Evolutionary conservation across 2,329 filamentous ascomycete species (phyloP).

Genomic region (Botrytis byssoidea): DNA sequence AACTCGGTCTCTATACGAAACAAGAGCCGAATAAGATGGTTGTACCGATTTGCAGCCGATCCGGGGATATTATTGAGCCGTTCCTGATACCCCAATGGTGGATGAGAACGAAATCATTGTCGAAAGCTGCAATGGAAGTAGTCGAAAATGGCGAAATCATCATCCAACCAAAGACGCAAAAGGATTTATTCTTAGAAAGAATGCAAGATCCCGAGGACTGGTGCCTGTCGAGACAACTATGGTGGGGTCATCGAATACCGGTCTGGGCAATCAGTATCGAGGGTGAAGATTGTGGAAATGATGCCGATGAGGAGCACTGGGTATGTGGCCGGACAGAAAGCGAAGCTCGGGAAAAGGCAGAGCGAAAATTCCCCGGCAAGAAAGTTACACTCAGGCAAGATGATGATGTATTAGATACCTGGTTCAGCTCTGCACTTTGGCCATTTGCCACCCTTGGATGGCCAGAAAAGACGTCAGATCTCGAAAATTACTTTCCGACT

Average conservation of each 20-base stretch:
- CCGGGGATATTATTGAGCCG: background rate
- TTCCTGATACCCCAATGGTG: background rate
- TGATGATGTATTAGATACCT: background rate
- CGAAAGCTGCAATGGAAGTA: background rate
- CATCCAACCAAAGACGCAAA: background rate
- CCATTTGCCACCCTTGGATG: background rate
- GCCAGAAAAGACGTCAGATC: background rate
- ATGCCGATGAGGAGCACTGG: background rate
- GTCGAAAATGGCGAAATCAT: background rate
- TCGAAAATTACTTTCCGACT: background rate
- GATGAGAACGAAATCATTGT: background rate
- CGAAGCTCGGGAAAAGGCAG: background rate
- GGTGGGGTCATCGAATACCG: background rate
- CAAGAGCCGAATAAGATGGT: background rate
- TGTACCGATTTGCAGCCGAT: background rate
- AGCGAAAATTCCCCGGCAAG: background rate
- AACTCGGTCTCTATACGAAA: background rate
- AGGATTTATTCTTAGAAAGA: background rate
- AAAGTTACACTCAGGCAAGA: background rate
- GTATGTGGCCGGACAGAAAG: background rate
- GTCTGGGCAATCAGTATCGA: background rate
- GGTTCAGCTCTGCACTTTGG: background rate
- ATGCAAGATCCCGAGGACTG: background rate
- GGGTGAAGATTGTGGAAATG: background rate
- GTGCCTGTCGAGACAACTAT: background rate